Evolutionary conservation across 1,284 basidiomycete species (phyloP).

Genomic region (Cutaneotrichosporon sp.): DNA sequence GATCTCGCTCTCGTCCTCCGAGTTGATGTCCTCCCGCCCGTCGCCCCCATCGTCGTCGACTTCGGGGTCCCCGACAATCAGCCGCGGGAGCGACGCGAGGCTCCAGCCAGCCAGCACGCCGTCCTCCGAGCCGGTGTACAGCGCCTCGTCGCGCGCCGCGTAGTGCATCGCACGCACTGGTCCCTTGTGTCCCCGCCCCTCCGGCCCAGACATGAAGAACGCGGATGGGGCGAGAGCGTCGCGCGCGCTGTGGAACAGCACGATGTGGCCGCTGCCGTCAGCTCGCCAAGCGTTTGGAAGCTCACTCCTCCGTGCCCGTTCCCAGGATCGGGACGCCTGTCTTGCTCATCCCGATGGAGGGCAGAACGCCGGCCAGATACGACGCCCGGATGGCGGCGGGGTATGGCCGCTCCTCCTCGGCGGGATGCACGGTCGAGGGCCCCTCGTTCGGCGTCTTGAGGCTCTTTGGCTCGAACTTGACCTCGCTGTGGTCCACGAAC

Average conservation of each 20-base stretch:
- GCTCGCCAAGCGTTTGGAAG: neutral
- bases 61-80: conserved; percentile 43
- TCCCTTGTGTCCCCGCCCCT: conserved; percentile 48
- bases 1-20: conserved; percentile 41
- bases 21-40: conserved; percentile 34
- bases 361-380: conserved; percentile 50
- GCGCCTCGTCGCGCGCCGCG: conserved; percentile 45
- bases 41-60: conserved; percentile 48
- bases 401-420: conserved; percentile 36
- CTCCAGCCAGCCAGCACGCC: conserved; percentile 53
- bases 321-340: conserved; percentile 42
- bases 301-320: conserved; percentile 50
- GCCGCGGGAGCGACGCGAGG: conserved; percentile 37
- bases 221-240: conserved; percentile 42
- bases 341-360: conserved; percentile 45
- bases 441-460: conserved; percentile 31
- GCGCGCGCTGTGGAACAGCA: conserved; percentile 42
- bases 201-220: conserved; percentile 44
- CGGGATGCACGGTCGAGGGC: conserved; percentile 32
- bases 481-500: conserved; percentile 36
- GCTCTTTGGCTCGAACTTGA: conserved; percentile 33
- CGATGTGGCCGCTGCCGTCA: conserved; percentile 47
- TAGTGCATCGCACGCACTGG: conserved; percentile 51
- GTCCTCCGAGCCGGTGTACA: conserved; percentile 55
- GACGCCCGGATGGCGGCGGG: conserved; percentile 37